Conservation (phyloP, 1,284 basidiomycete genomes). For the Cutaneotrichosporon mucoides region DNA sequence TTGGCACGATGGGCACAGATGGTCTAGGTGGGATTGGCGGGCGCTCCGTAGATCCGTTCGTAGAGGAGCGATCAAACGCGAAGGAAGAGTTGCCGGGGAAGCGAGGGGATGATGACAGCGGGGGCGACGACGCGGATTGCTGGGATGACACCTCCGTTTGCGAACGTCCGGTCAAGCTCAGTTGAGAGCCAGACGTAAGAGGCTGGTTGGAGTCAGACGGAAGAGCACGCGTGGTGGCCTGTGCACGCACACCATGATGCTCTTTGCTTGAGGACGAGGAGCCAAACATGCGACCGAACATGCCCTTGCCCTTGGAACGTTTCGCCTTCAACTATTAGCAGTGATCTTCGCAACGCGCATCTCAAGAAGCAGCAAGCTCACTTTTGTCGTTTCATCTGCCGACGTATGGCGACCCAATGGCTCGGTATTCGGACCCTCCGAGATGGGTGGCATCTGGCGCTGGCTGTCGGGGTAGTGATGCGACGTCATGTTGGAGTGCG, state of each 20-base stretch:
- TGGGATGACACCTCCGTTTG: slow-evolving; percentile 11
- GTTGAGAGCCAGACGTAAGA: slow-evolving; percentile 14
- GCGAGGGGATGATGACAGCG: slow-evolving; percentile 8
- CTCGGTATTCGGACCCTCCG: slow-evolving; percentile 22
- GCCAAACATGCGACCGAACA: slow-evolving; percentile 49
- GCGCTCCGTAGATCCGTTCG: slow-evolving; percentile 9
- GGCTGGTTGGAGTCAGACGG: slow-evolving; percentile 4
- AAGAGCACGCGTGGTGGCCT: background rate
- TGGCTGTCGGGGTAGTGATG: slow-evolving; percentile 10
- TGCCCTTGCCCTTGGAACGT: slow-evolving; percentile 35
- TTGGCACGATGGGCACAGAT: slow-evolving; percentile 11
- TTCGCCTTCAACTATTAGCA: background rate
- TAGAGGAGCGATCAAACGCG: slow-evolving; percentile 1
- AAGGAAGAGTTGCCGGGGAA: slow-evolving; percentile 13
- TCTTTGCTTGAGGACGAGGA: slow-evolving; percentile 17
- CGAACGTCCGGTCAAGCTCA: slow-evolving; percentile 12
- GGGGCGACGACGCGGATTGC: slow-evolving; percentile 5
- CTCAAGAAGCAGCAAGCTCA: slow-evolving; percentile 12
- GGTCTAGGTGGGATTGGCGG: slow-evolving; percentile 17
- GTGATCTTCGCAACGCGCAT: background rate
- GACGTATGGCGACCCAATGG: slow-evolving; percentile 17
- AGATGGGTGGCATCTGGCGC: slow-evolving; percentile 29
- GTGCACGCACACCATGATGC: slow-evolving; percentile 7
- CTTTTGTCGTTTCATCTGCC: slow-evolving; percentile 32
- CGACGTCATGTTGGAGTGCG: background rate